A percentile compares a stretch with the other conserved stretches of the same genome.
Evolutionary conservation across 2,329 filamentous ascomycete genomes (phyloP).

Genomic region (Periconia sp.): DNA sequence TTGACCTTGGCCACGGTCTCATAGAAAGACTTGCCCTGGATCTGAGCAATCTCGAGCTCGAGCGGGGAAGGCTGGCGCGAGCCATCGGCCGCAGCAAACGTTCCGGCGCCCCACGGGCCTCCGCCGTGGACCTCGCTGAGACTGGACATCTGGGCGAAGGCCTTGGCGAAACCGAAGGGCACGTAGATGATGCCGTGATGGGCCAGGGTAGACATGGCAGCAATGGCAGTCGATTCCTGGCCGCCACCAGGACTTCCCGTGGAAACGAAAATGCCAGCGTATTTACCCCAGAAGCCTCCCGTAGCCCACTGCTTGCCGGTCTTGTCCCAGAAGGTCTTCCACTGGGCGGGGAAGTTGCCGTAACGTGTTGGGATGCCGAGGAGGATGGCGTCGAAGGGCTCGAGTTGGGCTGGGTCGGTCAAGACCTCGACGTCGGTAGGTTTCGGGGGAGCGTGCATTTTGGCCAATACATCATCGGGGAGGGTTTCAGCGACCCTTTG

Average conservation of each 20-base stretch:
- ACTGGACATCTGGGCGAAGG: slow-evolving; percentile 73
- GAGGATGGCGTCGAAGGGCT: slow-evolving; percentile 84
- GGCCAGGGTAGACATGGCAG: slow-evolving; percentile 80
- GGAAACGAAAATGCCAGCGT: slow-evolving; percentile 88
- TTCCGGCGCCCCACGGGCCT: slow-evolving; percentile 75
- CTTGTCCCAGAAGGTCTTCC: slow-evolving; percentile 92
- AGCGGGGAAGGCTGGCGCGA: slow-evolving; percentile 77
- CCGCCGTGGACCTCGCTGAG: slow-evolving; percentile 84
- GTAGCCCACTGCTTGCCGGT: slow-evolving; percentile 83
- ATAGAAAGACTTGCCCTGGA: slow-evolving; percentile 88
- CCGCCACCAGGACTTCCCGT: slow-evolving; percentile 84
- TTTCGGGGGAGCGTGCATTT: slow-evolving; percentile 91
- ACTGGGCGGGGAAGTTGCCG: slow-evolving; percentile 97
- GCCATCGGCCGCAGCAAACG: slow-evolving; percentile 80
- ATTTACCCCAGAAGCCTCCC: slow-evolving; percentile 84
- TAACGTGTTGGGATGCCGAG: slow-evolving; percentile 95
- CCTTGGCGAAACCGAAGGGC: slow-evolving; percentile 88
- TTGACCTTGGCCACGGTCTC: slow-evolving; percentile 73
- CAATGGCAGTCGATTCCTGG: slow-evolving; percentile 86
- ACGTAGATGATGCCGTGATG: slow-evolving; percentile 98
- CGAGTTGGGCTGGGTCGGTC: slow-evolving; percentile 66
- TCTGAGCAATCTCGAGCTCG: slow-evolving; percentile 80
- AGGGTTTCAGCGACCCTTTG: slow-evolving; percentile 83
- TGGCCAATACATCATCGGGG: slow-evolving; percentile 76
- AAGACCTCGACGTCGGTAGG: slow-evolving; percentile 66